Conservation (phyloP, 192 early-diverging fungal genomes). For the Linnemannia elongata region DNA sequence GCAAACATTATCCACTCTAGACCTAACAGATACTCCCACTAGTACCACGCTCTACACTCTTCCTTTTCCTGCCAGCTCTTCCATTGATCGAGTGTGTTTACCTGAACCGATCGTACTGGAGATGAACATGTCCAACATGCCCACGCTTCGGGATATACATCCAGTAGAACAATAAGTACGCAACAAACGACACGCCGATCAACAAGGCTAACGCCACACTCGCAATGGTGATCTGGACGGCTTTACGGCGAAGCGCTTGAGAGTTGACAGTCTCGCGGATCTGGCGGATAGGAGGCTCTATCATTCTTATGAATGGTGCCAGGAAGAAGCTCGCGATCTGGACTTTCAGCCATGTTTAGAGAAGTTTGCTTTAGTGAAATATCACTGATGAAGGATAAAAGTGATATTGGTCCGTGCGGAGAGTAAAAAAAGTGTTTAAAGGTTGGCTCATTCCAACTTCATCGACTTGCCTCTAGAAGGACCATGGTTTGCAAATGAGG, state of each 20-base stretch:
- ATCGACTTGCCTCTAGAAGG: constrained; percentile 15
- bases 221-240: constrained; percentile 31
- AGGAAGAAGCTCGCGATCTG: constrained; percentile 46
- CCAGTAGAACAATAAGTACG: constrained; percentile 56
- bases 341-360: neutral
- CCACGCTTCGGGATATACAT: constrained; percentile 40
- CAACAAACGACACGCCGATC: constrained; percentile 18
- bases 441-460: neutral
- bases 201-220: neutral
- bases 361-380: neutral
- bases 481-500: neutral
- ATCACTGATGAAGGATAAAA: too few species aligned
- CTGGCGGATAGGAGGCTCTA: constrained; percentile 32
- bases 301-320: constrained; percentile 29
- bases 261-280: constrained; percentile 10
- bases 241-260: constrained; percentile 26
- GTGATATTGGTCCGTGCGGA: too few species aligned
- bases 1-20: too few species aligned
- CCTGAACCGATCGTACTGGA: constrained; percentile 32
- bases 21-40: too few species aligned
- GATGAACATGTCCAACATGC: constrained; percentile 26
- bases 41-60: too few species aligned
- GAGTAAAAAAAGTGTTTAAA: neutral
- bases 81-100: neutral
- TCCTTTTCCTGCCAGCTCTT: neutral